These are phyloP conservation scores for Rubia tinctorum DNA, from an alignment of 305 asterid genomes.

Conservation along the genomic window DNA sequence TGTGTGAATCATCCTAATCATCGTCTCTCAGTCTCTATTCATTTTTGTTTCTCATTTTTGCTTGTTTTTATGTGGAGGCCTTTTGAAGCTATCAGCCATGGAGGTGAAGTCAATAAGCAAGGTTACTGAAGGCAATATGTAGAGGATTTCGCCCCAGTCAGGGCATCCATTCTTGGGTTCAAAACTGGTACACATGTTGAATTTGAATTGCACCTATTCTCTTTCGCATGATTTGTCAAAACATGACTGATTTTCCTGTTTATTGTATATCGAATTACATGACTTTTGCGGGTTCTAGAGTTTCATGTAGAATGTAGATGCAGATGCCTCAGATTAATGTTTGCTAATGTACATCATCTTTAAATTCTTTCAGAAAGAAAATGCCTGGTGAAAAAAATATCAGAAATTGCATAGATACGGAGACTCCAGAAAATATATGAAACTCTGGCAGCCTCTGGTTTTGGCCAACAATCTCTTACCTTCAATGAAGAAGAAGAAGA, in stretches of 20 bases:
- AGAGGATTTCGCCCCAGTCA: neutral
- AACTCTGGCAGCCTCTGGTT: neutral
- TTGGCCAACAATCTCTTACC: neutral
- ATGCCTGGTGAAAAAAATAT: neutral
- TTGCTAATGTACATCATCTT: neutral
- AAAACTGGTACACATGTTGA: neutral
- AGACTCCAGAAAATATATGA: neutral
- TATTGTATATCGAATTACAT: neutral
- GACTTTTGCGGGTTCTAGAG: neutral
- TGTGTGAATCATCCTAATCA: neutral
- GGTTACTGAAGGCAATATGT: neutral
- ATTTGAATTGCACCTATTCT: neutral
- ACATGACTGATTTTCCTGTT: neutral
- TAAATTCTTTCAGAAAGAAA: neutral
- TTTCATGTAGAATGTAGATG: neutral
- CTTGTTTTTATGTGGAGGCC: neutral
- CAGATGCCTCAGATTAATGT: neutral
- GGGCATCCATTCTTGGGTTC: neutral
- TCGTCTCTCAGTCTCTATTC: neutral
- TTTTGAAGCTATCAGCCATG: neutral
- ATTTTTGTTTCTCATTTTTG: neutral
- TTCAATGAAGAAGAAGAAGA: neutral
- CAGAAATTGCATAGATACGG: neutral
- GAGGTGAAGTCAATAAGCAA: neutral
- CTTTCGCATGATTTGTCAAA: neutral